phyloP scores from a whole-genome alignment of 2,329 filamentous ascomycete genomes.

The Fusarium stilboides region DNA sequence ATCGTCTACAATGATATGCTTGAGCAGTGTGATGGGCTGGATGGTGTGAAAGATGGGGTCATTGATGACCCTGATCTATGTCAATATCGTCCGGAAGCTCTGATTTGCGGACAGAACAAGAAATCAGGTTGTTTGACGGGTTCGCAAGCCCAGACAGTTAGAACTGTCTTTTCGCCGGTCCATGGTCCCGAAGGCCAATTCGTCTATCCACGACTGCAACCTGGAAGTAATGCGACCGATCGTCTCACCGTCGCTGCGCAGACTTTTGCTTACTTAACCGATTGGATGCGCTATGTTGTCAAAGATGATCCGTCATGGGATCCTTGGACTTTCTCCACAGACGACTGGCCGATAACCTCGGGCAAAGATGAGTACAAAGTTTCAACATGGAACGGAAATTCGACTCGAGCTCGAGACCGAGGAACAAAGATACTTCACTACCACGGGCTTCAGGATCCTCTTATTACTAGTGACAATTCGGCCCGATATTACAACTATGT shows the following conservation, averaged over 20 bases:
- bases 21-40: constrained; percentile 65
- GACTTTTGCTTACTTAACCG: constrained; percentile 9
- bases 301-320: constrained; percentile 55
- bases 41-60: constrained; percentile 65
- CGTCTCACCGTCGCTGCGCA: constrained; percentile 46
- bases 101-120: constrained; percentile 53
- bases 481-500: constrained; percentile 45
- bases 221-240: constrained; percentile 54
- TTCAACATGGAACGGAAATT: constrained; percentile 57
- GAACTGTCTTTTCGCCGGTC: constrained; percentile 50
- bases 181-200: constrained; percentile 52
- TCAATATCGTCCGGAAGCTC: constrained; percentile 58
- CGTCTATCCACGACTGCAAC: constrained; percentile 63
- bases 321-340: constrained; percentile 46
- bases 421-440: constrained; percentile 63
- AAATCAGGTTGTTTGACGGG: neutral
- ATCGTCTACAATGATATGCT: constrained; percentile 58
- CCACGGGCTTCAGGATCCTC: constrained; percentile 55
- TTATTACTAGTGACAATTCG: constrained; percentile 41
- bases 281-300: constrained; percentile 59
- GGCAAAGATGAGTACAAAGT: constrained; percentile 56
- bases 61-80: constrained; percentile 64
- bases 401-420: constrained; percentile 55
- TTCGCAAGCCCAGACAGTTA: neutral
- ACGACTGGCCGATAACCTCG: constrained; percentile 19